phyloP scores from a whole-genome alignment of 2,329 filamentous ascomycete species.

The Tothia fuscella region DNA sequence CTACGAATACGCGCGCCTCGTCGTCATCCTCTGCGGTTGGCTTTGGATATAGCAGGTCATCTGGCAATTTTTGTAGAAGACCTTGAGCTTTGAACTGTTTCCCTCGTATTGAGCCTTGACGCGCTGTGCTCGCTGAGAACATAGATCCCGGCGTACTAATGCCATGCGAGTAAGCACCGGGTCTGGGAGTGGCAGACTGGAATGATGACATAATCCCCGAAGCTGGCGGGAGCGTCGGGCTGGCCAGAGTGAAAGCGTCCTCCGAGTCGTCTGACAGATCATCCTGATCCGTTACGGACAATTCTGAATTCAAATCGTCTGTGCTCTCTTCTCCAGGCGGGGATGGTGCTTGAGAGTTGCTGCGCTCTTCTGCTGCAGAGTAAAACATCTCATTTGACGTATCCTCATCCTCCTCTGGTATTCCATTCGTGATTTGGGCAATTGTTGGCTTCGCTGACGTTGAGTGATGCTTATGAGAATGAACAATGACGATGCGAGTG shows the following conservation, averaged over 20 bases:
- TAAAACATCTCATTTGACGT: constrained; percentile 85
- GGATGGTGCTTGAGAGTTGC: constrained; percentile 25
- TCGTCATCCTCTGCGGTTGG: constrained; percentile 78
- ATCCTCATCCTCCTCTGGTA: constrained; percentile 56
- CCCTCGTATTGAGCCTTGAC: constrained; percentile 31
- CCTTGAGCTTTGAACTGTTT: constrained; percentile 78
- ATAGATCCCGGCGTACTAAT: constrained; percentile 76
- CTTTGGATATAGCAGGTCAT: constrained; percentile 73
- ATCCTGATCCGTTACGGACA: constrained; percentile 53
- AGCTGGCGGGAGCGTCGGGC: constrained; percentile 64
- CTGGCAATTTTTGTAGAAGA: constrained; percentile 57
- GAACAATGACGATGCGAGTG: constrained; percentile 75
- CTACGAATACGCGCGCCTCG: constrained; percentile 76
- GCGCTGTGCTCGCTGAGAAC: constrained; percentile 72
- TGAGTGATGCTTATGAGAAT: constrained; percentile 36
- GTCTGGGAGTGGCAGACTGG: constrained; percentile 70
- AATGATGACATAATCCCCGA: constrained; percentile 64
- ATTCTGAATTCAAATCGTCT: constrained; percentile 42
- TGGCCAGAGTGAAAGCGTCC: constrained; percentile 81
- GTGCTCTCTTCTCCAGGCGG: constrained; percentile 27
- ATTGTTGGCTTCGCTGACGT: constrained; percentile 29
- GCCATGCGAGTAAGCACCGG: constrained; percentile 58
- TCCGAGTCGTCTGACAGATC: constrained; percentile 87
- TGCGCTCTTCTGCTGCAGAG: constrained; percentile 71
- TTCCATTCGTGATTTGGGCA: constrained; percentile 45